Conservation (phyloP, 768 basidiomycete genomes). For the Auricularia cornea region DNA sequence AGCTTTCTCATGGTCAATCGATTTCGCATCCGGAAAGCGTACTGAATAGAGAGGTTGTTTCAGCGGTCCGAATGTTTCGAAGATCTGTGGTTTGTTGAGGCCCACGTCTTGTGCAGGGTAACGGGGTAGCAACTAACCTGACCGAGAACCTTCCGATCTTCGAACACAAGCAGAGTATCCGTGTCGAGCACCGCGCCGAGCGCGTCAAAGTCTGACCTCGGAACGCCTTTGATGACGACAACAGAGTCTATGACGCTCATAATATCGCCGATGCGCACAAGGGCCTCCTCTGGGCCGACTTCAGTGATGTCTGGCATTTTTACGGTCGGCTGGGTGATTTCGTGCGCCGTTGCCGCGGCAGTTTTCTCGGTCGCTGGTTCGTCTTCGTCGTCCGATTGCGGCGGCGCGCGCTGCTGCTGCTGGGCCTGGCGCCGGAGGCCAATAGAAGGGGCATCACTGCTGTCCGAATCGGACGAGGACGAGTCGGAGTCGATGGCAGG, state of each 20-base stretch:
- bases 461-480: background rate
- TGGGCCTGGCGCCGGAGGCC: background rate
- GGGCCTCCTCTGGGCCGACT: constrained; percentile 51
- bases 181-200: constrained; percentile 68
- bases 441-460: background rate
- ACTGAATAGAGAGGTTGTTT: constrained; percentile 84
- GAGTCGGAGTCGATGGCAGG: background rate
- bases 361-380: background rate
- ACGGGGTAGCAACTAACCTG: constrained; percentile 47
- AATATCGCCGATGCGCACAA: constrained; percentile 74
- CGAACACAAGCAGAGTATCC: constrained; percentile 85
- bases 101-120: background rate
- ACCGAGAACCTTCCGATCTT: constrained; percentile 83
- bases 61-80: constrained; percentile 94
- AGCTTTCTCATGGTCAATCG: constrained; percentile 50
- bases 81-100: constrained; percentile 44
- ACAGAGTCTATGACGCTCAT: constrained; percentile 64
- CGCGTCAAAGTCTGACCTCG: constrained; percentile 32
- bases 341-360: constrained; percentile 19
- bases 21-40: constrained; percentile 61
- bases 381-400: constrained; percentile 7
- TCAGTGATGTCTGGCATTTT: constrained; percentile 51
- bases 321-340: constrained; percentile 31
- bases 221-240: constrained; percentile 62
- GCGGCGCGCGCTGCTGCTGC: background rate